Evolutionary conservation across 176 grass and related monocot genomes (phyloP).

Genomic region (Puya raimondii): DNA sequence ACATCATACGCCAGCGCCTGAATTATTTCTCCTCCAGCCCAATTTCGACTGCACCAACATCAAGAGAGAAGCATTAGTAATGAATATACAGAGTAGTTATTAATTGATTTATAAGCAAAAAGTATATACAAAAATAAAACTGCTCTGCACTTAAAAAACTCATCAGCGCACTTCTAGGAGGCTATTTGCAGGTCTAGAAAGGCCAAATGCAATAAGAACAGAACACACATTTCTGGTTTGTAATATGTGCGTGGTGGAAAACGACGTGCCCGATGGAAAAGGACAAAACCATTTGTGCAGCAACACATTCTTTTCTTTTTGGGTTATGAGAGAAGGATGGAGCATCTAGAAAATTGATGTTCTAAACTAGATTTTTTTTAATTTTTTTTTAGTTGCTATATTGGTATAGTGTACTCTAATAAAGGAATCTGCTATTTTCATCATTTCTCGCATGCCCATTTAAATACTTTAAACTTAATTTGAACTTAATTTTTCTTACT

Average conservation of each 20-base stretch:
- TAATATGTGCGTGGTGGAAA: neutral
- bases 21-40: conserved; percentile 71
- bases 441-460: too few species aligned
- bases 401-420: too few species aligned
- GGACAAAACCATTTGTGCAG: neutral
- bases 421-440: too few species aligned
- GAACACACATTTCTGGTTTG: neutral
- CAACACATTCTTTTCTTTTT: neutral
- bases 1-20: conserved; percentile 92
- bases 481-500: too few species aligned
- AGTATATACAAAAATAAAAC: neutral
- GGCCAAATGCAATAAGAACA: neutral
- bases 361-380: too few species aligned
- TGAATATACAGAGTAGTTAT: neutral
- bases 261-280: too few species aligned
- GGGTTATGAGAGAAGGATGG: too few species aligned
- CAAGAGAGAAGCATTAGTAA: neutral
- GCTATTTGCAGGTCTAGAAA: neutral
- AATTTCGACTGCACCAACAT: conserved; percentile 57
- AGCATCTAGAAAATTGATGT: too few species aligned
- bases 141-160: too few species aligned
- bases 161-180: too few species aligned
- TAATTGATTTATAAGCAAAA: neutral
- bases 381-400: too few species aligned
- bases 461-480: too few species aligned